Percentiles rank a stretch among this genome's conserved stretches.
Evolutionary conservation across 768 basidiomycete species (phyloP).

Genomic region (Mycena filopes): DNA sequence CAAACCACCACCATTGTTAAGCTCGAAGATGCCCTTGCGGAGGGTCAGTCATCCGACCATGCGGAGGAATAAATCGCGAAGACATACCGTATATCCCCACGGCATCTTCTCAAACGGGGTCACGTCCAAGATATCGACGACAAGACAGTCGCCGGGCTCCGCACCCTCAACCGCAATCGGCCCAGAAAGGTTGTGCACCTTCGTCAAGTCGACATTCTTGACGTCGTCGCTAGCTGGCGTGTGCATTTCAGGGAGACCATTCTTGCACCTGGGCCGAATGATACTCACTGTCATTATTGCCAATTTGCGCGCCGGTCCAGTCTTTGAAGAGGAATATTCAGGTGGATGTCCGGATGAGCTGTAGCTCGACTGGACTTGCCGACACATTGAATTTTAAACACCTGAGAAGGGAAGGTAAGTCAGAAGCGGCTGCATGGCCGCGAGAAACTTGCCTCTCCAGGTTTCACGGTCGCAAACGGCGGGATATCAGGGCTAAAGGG

Average conservation of each 20-base stretch:
- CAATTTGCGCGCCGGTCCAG: slow-evolving; percentile 85
- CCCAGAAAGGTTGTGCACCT: slow-evolving; percentile 80
- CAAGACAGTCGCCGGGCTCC: slow-evolving; percentile 82
- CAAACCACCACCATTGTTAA: slow-evolving; percentile 77
- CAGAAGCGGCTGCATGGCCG: neutral
- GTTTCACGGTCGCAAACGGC: slow-evolving; percentile 68
- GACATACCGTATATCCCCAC: slow-evolving; percentile 78
- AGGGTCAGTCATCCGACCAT: slow-evolving; percentile 1
- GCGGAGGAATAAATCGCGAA: neutral
- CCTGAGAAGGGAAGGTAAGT: slow-evolving; percentile 45
- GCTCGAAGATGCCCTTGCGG: slow-evolving; percentile 78
- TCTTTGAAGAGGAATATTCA: slow-evolving; percentile 50
- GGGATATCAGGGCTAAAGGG: slow-evolving; percentile 68
- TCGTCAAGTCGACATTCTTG: slow-evolving; percentile 69
- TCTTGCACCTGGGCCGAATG: neutral
- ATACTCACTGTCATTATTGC: slow-evolving; percentile 72
- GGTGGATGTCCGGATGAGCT: neutral
- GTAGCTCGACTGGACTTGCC: slow-evolving; percentile 46
- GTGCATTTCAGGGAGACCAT: neutral
- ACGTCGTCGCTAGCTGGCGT: slow-evolving; percentile 73
- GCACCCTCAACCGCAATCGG: slow-evolving; percentile 81
- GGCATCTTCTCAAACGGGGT: slow-evolving; percentile 79
- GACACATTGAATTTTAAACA: slow-evolving; percentile 78
- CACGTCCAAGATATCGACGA: slow-evolving; percentile 84
- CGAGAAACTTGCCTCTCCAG: slow-evolving; percentile 57